These are phyloP conservation scores for Microcera coccophila DNA, from an alignment of 2,329 filamentous ascomycete genomes.

Conservation along the genomic window DNA sequence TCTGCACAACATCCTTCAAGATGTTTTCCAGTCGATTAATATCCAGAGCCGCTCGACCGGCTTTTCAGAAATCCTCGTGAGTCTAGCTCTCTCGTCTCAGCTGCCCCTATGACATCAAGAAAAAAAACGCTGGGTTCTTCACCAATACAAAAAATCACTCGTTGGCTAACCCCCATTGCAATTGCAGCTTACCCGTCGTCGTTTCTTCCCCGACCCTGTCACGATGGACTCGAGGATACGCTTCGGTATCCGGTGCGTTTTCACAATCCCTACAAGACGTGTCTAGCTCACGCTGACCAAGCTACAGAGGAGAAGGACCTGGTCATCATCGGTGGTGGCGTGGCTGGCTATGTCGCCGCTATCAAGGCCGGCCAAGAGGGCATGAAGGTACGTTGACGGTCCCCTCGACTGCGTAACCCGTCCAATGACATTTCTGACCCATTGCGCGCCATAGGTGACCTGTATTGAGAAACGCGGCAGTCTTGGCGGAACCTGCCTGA, in stretches of 20 bases:
- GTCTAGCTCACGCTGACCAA: neutral
- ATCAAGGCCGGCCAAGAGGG: conserved; percentile 99
- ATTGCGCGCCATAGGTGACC: conserved; percentile 60
- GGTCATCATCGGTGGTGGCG: conserved; percentile 95
- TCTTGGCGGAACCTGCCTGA: conserved; percentile 94
- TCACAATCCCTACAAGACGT: neutral
- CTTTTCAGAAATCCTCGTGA: conserved; percentile 52
- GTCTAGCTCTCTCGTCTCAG: conserved; percentile 22
- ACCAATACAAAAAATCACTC: conserved; percentile 18
- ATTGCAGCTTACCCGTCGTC: conserved; percentile 46
- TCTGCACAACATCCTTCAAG: conserved; percentile 31
- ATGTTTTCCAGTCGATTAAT: conserved; percentile 62
- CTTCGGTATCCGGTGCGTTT: conserved; percentile 53
- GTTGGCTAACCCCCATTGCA: conserved; percentile 18
- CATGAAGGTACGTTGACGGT: conserved; percentile 70
- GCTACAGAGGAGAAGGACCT: conserved; percentile 84
- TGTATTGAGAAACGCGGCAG: conserved; percentile 98
- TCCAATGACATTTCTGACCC: conserved; percentile 5
- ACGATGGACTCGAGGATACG: conserved; percentile 57
- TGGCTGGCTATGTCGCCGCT: conserved; percentile 96
- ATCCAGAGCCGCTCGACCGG: conserved; percentile 55
- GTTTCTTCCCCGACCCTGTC: conserved; percentile 43
- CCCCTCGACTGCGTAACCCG: neutral
- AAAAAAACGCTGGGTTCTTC: conserved; percentile 9
- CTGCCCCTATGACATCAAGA: conserved; percentile 12